Evolutionary conservation across 352 stramenopile genomes (phyloP).

Genomic region (Pythium aristosporum): DNA sequence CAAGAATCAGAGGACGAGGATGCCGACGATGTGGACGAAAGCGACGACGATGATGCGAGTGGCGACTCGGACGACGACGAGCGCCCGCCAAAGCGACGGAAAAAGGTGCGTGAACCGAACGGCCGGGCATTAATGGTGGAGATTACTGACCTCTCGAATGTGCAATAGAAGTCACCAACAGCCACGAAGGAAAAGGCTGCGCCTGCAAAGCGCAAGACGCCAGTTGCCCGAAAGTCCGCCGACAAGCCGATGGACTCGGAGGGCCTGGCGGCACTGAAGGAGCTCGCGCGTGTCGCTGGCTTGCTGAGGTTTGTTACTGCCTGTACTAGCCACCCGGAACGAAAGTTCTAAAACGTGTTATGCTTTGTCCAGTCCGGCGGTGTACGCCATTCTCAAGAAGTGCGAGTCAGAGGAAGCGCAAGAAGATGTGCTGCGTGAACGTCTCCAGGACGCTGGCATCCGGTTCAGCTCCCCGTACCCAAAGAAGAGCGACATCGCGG

Average conservation of each 20-base stretch:
- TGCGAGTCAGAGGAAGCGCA: slow-evolving; percentile 38
- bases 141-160: background rate
- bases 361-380: slow-evolving; percentile 38
- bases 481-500: slow-evolving; percentile 57
- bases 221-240: slow-evolving; percentile 5
- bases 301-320: slow-evolving; percentile 52
- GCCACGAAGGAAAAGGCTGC: slow-evolving; percentile 13
- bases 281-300: slow-evolving; percentile 62
- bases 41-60: slow-evolving; percentile 26
- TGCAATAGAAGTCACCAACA: background rate
- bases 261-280: slow-evolving; percentile 61
- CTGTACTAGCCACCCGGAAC: no score
- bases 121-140: background rate
- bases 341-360: no score
- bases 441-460: slow-evolving; percentile 43
- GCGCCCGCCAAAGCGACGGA: slow-evolving; percentile 14
- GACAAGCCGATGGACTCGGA: slow-evolving; percentile 33
- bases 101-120: slow-evolving; percentile 17
- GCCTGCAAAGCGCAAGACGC: slow-evolving; percentile 18
- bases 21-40: slow-evolving; percentile 26
- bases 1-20: slow-evolving; percentile 34
- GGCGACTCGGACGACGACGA: slow-evolving; percentile 26
- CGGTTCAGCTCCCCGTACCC: slow-evolving; percentile 63
- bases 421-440: slow-evolving; percentile 60
- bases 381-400: slow-evolving; percentile 65